Conservation (phyloP, 345 rosid genomes). For the Physaria fendleri region DNA sequence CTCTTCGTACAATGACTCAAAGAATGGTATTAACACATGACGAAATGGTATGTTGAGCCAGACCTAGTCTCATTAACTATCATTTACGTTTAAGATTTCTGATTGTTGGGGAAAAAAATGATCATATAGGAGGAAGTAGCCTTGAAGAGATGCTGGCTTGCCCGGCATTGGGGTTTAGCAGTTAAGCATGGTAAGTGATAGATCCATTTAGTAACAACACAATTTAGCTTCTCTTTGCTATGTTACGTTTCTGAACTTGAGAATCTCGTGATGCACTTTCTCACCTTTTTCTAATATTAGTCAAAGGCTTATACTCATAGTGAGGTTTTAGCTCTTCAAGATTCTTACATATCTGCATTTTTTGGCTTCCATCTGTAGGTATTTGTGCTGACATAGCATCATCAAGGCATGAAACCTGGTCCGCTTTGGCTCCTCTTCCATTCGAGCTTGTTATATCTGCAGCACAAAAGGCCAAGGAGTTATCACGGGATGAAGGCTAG, state of each 20-base stretch:
- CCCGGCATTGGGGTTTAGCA: conserved; percentile 96
- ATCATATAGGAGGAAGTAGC: conserved; percentile 87
- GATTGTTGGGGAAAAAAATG: conserved; percentile 5
- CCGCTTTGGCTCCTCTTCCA: conserved; percentile 94
- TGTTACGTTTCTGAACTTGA: background rate
- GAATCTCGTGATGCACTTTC: background rate
- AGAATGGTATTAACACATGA: conserved; percentile 84
- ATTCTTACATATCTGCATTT: conserved; percentile 12
- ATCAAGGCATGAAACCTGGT: conserved; percentile 84
- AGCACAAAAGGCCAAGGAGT: conserved; percentile 93
- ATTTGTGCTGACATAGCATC: conserved; percentile 82
- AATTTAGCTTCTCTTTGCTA: background rate
- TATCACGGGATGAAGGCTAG: conserved; percentile 58
- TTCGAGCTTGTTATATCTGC: conserved; percentile 92
- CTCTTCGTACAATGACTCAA: conserved; percentile 76
- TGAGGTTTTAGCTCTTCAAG: background rate
- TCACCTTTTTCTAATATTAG: background rate
- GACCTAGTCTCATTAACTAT: background rate
- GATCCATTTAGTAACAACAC: background rate
- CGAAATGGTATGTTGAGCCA: conserved; percentile 64
- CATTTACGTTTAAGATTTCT: conserved; percentile 5
- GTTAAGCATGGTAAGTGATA: conserved; percentile 64
- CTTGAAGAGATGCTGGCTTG: conserved; percentile 99
- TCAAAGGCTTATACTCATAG: background rate
- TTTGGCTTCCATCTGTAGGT: conserved; percentile 32